Conservation (phyloP, 306 rosid genomes). For the Prunus davidiana region DNA sequence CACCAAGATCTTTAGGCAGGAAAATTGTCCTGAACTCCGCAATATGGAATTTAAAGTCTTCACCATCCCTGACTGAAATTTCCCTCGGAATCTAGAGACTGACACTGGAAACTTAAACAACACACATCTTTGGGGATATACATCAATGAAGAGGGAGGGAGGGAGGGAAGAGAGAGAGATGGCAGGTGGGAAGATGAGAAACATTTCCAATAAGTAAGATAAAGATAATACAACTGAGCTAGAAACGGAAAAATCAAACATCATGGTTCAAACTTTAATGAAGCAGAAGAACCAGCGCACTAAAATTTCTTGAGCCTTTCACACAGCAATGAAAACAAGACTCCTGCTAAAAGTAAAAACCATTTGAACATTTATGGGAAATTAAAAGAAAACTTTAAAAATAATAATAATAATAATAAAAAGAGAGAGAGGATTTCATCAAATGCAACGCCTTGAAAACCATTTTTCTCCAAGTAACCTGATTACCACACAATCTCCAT, state of each 20-base stretch:
- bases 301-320: neutral
- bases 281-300: neutral
- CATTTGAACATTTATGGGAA: neutral
- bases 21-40: neutral
- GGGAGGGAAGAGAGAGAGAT: too few species aligned
- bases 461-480: neutral
- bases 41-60: neutral
- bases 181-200: neutral
- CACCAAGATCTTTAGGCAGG: neutral
- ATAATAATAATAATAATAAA: neutral
- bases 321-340: neutral
- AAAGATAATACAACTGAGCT: neutral
- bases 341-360: neutral
- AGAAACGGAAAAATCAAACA: neutral
- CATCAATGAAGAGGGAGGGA: neutral
- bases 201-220: neutral
- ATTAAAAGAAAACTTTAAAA: neutral
- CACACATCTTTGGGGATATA: too few species aligned
- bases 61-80: neutral
- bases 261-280: neutral
- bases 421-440: neutral
- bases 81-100: neutral
- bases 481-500: neutral
- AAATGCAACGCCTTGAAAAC: neutral
- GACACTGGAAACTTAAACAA: neutral